Evolutionary conservation across 345 rosid species (phyloP), one percentile per base, ranked within the genome.

Genomic region (Dovyalis caffra): DNA sequence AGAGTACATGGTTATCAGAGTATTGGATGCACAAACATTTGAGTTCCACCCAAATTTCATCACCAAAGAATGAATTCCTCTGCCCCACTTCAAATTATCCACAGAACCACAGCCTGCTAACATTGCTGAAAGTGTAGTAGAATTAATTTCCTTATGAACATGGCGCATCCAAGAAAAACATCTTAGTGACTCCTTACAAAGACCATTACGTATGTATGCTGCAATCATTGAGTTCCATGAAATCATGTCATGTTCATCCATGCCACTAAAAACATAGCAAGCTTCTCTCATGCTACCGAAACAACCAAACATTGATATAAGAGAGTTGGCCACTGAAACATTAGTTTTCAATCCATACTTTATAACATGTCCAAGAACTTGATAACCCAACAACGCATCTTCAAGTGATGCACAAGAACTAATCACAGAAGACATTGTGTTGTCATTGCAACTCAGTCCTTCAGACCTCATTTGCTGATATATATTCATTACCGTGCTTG

Each of bases 151-250:
- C 35, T 32, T 68, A 57, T 87, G 87, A 79, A 76, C 73, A 79
- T 29, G 76, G 69, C 85, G 90, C 97, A 92, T 92, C 78, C 76
- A 56, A 74, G 76, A 34, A 64, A 92, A 94, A 76, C 73, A 74
- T 32, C 64, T 49, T 3, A 92, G 74, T 1, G 92, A 85, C 74
- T 85, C 90, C 76, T 82, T 82, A 16, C 11, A 78, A 62, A 70
- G 82, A 28, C 87, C 89, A 84, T 87, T 84, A 69, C 76, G 92
- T n/a, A 80, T 86, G 78, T 87, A 71, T 32, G 86, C 92, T 28
- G 90, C 81, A 67, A 85, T 82, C 61, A 91, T 85, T 2, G 97
- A 86, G 79, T 94, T 92, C 97, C 97, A 94, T 3, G 97, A 87
- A 66, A 94, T 92, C 1, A 86, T 87, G 76, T 94, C 97, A 69